These are phyloP conservation scores for Candida sakaeoensis DNA, from an alignment of 805 yeast species.

Conservation along the genomic window DNA sequence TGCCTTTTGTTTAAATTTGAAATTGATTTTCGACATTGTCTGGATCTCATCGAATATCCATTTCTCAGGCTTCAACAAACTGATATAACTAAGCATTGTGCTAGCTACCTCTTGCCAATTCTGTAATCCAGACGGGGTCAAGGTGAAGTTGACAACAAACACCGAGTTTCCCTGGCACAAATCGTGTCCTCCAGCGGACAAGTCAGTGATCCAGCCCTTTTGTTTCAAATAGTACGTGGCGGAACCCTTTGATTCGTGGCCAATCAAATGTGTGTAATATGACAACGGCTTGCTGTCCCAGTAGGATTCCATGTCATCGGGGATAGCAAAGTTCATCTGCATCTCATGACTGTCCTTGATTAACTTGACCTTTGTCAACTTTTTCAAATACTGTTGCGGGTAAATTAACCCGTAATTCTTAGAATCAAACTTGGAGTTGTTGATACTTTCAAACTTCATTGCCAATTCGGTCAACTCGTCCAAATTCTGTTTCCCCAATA, in stretches of 20 bases:
- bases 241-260: slow-evolving; percentile 92
- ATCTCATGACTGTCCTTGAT: slow-evolving; percentile 74
- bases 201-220: slow-evolving; percentile 72
- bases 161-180: slow-evolving; percentile 64
- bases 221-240: slow-evolving; percentile 66
- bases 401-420: slow-evolving; percentile 52
- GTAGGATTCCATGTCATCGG: slow-evolving; percentile 57
- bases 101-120: slow-evolving; percentile 60
- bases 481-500: slow-evolving; percentile 77
- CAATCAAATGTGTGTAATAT: slow-evolving; percentile 76
- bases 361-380: slow-evolving; percentile 66
- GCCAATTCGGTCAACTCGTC: slow-evolving; percentile 74
- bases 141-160: slow-evolving; percentile 68
- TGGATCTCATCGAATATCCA: slow-evolving; percentile 80
- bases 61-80: slow-evolving; percentile 67
- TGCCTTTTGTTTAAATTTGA: slow-evolving; percentile 76
- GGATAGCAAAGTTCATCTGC: slow-evolving; percentile 67
- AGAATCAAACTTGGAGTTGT: slow-evolving; percentile 43
- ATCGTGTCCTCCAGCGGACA: slow-evolving; percentile 69
- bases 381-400: slow-evolving; percentile 45
- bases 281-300: slow-evolving; percentile 71
- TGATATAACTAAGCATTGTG: slow-evolving; percentile 68
- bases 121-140: slow-evolving; percentile 68
- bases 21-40: slow-evolving; percentile 63
- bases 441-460: slow-evolving; percentile 57